These are phyloP conservation scores for Kwoniella sp. DNA, from an alignment of 768 basidiomycete genomes.

Conservation along the genomic window DNA sequence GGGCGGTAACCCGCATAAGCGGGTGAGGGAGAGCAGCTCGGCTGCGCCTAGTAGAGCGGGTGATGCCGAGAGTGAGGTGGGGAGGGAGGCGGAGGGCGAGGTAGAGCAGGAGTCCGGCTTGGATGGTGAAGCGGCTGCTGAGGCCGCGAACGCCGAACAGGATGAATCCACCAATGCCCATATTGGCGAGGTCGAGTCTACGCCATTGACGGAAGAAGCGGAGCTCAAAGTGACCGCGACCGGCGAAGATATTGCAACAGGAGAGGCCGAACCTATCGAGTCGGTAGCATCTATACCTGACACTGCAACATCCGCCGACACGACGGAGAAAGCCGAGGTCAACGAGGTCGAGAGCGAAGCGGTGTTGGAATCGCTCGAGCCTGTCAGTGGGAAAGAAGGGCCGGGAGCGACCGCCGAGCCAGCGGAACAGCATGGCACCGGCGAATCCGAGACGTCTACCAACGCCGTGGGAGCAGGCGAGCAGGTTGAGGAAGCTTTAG, in stretches of 20 bases:
- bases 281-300: too few species aligned
- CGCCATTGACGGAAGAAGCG: not conserved
- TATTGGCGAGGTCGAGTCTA: slow-evolving; percentile 4
- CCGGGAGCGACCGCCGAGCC: slow-evolving; percentile 7
- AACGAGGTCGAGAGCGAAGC: not conserved
- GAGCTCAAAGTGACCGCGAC: too few species aligned
- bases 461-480: not conserved
- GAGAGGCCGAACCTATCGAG: not conserved
- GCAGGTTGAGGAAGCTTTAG: not conserved
- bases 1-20: slow-evolving; percentile 38
- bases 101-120: not conserved
- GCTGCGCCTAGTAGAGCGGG: slow-evolving; percentile 25
- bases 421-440: too few species aligned
- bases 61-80: slow-evolving; percentile 3
- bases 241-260: too few species aligned
- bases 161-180: not conserved
- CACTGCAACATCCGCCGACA: slow-evolving; percentile 1
- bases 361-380: not conserved
- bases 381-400: slow-evolving; percentile 2
- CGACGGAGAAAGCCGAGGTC: not conserved
- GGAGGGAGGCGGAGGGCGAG: slow-evolving; percentile 3
- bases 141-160: slow-evolving; percentile 6
- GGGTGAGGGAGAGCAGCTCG: slow-evolving; percentile 37
- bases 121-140: not conserved
- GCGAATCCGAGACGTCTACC: too few species aligned